Base-by-base conservation (phyloP, 176 grass and related monocot species). In the Miscanthus lutarioriparius region DNA sequence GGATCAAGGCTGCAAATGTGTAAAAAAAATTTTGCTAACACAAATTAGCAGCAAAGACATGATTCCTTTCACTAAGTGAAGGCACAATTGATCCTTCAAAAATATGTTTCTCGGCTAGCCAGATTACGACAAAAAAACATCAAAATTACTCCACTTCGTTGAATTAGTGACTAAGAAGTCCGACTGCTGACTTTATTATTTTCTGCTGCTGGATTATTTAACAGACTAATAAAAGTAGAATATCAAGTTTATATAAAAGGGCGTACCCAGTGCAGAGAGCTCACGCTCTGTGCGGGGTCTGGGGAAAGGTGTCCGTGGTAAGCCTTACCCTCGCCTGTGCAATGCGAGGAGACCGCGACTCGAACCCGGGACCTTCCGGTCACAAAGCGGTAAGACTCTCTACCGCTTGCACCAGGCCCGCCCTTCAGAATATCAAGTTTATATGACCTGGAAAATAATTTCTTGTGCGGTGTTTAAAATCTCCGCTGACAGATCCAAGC, bases 1-100 rank as follows among this genome's bases (percentile, higher is more conserved):
- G 96, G 96, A 96, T 98, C 96, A 49, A 98, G 89, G 82, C 93
- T 98, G 89, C 71, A 82, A 65, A 56, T 58, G 25, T 64, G 10
- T 3, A 81, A 76, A 86, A 77, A 1, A 40, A 72, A 27, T 73
- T 64, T 32, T 54, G 40, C 41, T 56, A 61, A 72, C 20, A 66
- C 23, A 68, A 56, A 67, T 62, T 54, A 77, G 69, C 13, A 39
- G 30, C 58, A 75, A 14, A 64, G 12, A 36, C 36, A 63, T 63
- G 38, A 82, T 73, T 83, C 17, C 10, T n/a, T n/a, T n/a, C n/a
- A n/a, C n/a, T n/a, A n/a, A n/a, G n/a, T n/a, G n/a, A n/a, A n/a
- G n/a, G n/a, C n/a, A n/a, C n/a, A n/a, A n/a, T n/a, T n/a, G n/a
- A n/a, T n/a, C n/a, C n/a, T 48, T 79, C 22, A 43, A 30, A 48